Evolutionary conservation across 768 basidiomycete genomes (phyloP), one percentile per base, ranked within the genome.

Genomic region (Tulasnella sp.): DNA sequence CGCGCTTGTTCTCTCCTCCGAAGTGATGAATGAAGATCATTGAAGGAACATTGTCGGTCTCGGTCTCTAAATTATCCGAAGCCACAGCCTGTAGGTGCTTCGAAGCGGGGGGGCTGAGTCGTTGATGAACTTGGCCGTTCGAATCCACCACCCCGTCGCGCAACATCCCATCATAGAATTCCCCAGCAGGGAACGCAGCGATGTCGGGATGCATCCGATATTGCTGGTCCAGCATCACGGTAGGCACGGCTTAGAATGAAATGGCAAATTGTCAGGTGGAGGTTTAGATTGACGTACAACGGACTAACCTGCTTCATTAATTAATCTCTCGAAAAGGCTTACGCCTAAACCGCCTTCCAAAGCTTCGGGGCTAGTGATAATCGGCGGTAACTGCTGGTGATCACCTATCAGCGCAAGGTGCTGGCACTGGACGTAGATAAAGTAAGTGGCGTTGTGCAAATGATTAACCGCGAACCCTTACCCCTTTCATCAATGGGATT

Each of bases 141-240:
- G 71, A 51, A 79, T 91, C 89, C 32, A 92, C 88, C 0, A 93
- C 95, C 20, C 95, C 95, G 82, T 97, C 92, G 57, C 86, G 86
- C 70, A 98, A 82, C 0, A 87, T 86, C 37, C 86, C 86, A 61
- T 90, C 85, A 85, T 98, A 98, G 83, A 98, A 98, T 79, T 94
- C 91, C 37, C 86, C 83, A 48, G 92, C 91, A 13, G 96, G 95
- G 86, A 98, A 98, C 29, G 87, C 87, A 1, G 96, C 94, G 81
- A 98, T 95, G 48, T 86, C 86, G 16, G 96, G 96, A 81, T 96
- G 95, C 96, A 98, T 98, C 46, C 96, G 91, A 81, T 98, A 98
- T 84, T 98, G 96, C n/a, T 90, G 88, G 82, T 97, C 92, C 78
- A 98, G 89, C 92, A 96, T 96, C 80, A 96, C 89, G 5, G 93